These are phyloP conservation scores for Phaseolus lunatus DNA, from an alignment of 306 rosid species.

Conservation along the genomic window DNA sequence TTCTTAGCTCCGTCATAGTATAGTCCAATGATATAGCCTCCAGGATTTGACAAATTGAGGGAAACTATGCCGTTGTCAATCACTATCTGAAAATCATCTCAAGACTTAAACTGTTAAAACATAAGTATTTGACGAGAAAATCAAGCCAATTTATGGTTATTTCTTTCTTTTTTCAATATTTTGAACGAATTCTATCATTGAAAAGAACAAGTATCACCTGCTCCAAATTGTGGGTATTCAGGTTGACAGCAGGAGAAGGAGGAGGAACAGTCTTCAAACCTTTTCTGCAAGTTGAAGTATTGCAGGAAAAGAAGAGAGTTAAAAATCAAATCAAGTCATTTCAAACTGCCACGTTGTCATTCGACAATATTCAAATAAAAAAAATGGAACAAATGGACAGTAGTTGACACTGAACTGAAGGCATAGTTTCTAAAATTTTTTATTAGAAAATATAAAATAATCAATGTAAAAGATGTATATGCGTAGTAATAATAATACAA, in stretches of 20 bases:
- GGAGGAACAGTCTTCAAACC: background rate
- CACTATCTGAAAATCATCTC: constrained; percentile 55
- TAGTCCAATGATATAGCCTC: constrained; percentile 63
- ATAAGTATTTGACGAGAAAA: background rate
- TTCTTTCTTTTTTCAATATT: background rate
- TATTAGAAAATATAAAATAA: background rate
- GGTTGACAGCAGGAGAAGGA: background rate
- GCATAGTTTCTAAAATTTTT: background rate
- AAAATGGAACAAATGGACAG: background rate
- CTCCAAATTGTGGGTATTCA: background rate
- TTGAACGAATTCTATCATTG: background rate
- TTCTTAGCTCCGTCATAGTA: constrained; percentile 53
- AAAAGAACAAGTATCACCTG: background rate
- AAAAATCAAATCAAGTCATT: background rate
- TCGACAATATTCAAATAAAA: background rate
- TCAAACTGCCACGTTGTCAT: background rate
- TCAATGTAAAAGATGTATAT: background rate
- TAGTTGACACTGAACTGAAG: background rate
- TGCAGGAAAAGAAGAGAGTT: background rate
- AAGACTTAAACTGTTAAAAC: background rate
- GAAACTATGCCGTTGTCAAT: constrained; percentile 67
- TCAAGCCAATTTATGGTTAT: background rate
- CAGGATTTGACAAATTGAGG: constrained; percentile 60
- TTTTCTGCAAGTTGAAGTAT: background rate
- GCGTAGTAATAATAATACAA: background rate